Evolutionary conservation across 208 protist species (phyloP).

Genomic region (Tetramitus jugosus): DNA sequence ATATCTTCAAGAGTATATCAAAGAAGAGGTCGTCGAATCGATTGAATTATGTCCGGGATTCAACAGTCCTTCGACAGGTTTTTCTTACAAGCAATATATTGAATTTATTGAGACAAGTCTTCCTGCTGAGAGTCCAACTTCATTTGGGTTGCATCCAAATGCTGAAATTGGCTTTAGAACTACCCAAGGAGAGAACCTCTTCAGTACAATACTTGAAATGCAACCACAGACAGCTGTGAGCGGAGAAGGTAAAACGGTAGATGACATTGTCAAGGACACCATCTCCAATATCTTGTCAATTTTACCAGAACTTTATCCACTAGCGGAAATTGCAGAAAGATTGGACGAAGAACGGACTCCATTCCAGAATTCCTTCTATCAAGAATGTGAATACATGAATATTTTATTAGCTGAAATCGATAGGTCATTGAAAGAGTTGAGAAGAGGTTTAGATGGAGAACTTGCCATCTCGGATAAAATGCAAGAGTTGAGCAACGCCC

Average conservation of each 20-base stretch:
- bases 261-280: constrained; percentile 77
- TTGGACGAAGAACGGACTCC: constrained; percentile 90
- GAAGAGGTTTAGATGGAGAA: constrained; percentile 85
- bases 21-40: constrained; percentile 73
- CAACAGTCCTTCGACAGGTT: constrained; percentile 51
- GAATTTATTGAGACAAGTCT: constrained; percentile 80
- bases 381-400: constrained; percentile 97
- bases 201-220: constrained; percentile 90
- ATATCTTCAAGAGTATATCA: constrained; percentile 80
- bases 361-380: constrained; percentile 93
- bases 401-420: constrained; percentile 76
- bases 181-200: constrained; percentile 83
- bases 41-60: constrained; percentile 86
- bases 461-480: constrained; percentile 69
- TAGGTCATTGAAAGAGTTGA: constrained; percentile 86
- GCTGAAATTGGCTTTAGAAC: constrained; percentile 97
- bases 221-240: constrained; percentile 77
- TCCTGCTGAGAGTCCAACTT: constrained; percentile 80
- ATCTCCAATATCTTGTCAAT: constrained; percentile 42
- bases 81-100: constrained; percentile 84
- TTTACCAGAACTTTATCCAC: constrained; percentile 75
- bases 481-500: constrained; percentile 48
- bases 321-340: constrained; percentile 76
- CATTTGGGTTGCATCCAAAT: constrained; percentile 97
- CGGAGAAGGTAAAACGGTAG: constrained; percentile 62